Evolutionary conservation across 2,329 filamentous ascomycete genomes (phyloP).

Genomic region (Dactylellina haptotyla): DNA sequence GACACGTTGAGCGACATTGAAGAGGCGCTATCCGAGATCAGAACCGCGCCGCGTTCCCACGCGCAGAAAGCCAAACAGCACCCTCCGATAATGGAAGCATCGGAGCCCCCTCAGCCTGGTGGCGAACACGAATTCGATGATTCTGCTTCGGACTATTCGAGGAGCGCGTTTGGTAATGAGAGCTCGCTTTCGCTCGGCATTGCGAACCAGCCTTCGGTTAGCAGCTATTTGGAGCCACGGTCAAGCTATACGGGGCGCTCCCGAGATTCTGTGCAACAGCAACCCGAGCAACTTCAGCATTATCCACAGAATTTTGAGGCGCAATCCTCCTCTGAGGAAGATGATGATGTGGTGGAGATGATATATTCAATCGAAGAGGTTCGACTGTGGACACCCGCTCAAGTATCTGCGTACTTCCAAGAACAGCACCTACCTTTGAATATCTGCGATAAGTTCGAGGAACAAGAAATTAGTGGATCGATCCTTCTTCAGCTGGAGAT

Average conservation of each 20-base stretch:
- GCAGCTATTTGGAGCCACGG: slow-evolving; percentile 37
- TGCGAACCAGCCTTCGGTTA: slow-evolving; percentile 23
- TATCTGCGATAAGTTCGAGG: slow-evolving; percentile 92
- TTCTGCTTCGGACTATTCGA: slow-evolving; percentile 58
- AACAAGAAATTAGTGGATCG: slow-evolving; percentile 95
- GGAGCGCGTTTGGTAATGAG: slow-evolving; percentile 42
- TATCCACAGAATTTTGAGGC: slow-evolving; percentile 59
- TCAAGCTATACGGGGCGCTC: slow-evolving; percentile 34
- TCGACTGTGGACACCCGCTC: slow-evolving; percentile 77
- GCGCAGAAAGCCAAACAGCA: slow-evolving; percentile 63
- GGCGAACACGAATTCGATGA: slow-evolving; percentile 55
- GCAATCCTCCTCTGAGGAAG: slow-evolving; percentile 57
- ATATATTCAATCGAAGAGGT: slow-evolving; percentile 72
- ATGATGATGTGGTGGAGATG: slow-evolving; percentile 43
- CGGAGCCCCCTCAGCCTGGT: slow-evolving; percentile 33
- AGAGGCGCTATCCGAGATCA: slow-evolving; percentile 91
- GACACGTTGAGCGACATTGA: slow-evolving; percentile 96
- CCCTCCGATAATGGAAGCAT: slow-evolving; percentile 57
- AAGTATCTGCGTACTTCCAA: slow-evolving; percentile 90
- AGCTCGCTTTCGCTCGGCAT: slow-evolving; percentile 37
- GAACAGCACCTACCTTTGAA: slow-evolving; percentile 83
- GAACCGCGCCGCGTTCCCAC: slow-evolving; percentile 52
- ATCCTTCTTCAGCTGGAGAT: slow-evolving; percentile 72
- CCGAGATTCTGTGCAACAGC: slow-evolving; percentile 29
- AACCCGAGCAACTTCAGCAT: slow-evolving; percentile 34